Evolutionary conservation across 2,329 filamentous ascomycete genomes (phyloP), one percentile per base, ranked within the genome.

Genomic region (Fulvia fulva): DNA sequence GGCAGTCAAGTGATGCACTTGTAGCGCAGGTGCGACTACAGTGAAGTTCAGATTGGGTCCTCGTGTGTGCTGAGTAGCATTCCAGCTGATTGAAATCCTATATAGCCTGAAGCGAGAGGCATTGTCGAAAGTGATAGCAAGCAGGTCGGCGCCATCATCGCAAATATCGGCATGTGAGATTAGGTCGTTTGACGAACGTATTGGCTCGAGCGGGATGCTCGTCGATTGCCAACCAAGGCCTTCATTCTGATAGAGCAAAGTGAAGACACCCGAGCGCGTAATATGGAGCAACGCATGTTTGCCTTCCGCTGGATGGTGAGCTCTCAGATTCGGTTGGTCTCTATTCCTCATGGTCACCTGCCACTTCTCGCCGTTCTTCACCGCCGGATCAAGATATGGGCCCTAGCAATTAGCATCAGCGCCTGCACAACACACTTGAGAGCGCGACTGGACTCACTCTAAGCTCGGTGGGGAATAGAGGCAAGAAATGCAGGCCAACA

Each of bases 401-500:
- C 58, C 63, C 70, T 73, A 46, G 21, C 5, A 8, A 5, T 22
- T 67, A 44, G 71, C 69, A 71, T 77, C 32, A 16, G 59, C 49
- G 53, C 32, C 23, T 2, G 1, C 2, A 32, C n/a, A n/a, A n/a
- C n/a, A n/a, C n/a, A n/a, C n/a, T n/a, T n/a, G 12, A 32, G 28
- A 12, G 28, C 28, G 12, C 28, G 26, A 56, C 41, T 71, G 61
- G 22, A 61, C 67, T 63, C 56, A 72, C 70, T 47, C 62, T 63
- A 49, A 68, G 67, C 47, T 73, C 70, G 25, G 61, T 60, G 1
- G 68, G 77, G 34, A 73, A 73, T 16, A 78, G 69, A 16, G 75
- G 71, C 55, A 97, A 78, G 55, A 94, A 99, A 74, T 90, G 88
- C 71, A 91, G 83, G 3, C 93, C 94, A 6, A 95, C 90, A 5